Base-by-base conservation (phyloP, 192 early-diverging fungal species). In the Helicostylum pulchrum region DNA sequence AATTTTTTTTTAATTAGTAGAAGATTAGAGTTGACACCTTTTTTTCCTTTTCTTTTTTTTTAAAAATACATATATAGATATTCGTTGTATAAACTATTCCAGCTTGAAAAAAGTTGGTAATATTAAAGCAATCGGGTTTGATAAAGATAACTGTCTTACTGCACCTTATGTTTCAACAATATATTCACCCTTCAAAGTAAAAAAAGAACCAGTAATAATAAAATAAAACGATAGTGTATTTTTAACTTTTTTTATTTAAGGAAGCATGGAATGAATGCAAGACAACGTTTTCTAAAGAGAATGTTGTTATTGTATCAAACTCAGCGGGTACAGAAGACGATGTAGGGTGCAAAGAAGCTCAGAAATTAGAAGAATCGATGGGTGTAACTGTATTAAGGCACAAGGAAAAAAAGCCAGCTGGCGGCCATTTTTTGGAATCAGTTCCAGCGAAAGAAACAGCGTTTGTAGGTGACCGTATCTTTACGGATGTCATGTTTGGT, bases 121-220 rank as follows among this genome's bases (percentile, higher is more conserved):
- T 55, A 85, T 95, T 61, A 64, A 71, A 23, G 89, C 84, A 31
- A 69, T 96, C n/a, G 91, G 83, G 4, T 98, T 96, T 74, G 96
- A 98, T 74, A 98, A 98, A 77, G 96, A 98, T 73, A 98, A 98
- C 81, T 95, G 93, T 26, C 70, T 98, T 8, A 94, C 96, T 0
- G 81, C 82, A 15, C 96, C 96, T 3, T 98, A 96, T 64, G 75
- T 75, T 19, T 62, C 79, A 34, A 51, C 81, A 0, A 75, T 95
- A 6, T 77, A 96, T 71, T 82, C 87, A 2, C 81, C 85, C 0
- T 94, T 95, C 72, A 46, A 78, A 48, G 78, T 85, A 74, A 61
- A 42, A n/a, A 8, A n/a, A 8, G 12, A 45, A 26, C 15, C 17
- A 19, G 30, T 9, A 20, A 32, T 0, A 46, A 42, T 42, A 0